A percentile compares a stretch with the other conserved stretches of the same genome.
phyloP scores from a whole-genome alignment of 805 yeast species.

The Wickerhamomyces alni region DNA sequence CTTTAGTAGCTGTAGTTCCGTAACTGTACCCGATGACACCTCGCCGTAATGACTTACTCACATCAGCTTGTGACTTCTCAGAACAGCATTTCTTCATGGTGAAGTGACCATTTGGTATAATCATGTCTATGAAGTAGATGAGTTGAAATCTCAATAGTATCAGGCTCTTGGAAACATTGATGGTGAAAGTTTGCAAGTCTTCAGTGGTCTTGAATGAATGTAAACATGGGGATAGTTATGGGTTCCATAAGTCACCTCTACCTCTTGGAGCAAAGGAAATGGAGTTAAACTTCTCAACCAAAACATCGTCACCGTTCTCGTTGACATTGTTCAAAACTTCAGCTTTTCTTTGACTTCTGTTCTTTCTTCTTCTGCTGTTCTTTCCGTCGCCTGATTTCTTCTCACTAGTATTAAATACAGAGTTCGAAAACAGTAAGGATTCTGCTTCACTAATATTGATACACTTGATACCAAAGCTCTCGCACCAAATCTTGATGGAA shows the following conservation, averaged over 20 bases:
- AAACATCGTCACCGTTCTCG: conserved; percentile 10
- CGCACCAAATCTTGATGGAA: conserved; percentile 46
- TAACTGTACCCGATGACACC: too few relatives aligned
- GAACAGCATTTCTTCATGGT: too few relatives aligned
- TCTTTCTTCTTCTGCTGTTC: conserved; percentile 1
- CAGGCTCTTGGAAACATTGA: too few relatives aligned
- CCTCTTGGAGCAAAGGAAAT: conserved; percentile 59
- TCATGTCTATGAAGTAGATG: too few relatives aligned
- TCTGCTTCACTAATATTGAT: conserved; percentile 48
- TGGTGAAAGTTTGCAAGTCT: too few relatives aligned
- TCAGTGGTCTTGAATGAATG: neutral
- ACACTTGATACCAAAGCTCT: conserved; percentile 47
- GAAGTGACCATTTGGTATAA: too few relatives aligned
- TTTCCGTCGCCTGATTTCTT: neutral
- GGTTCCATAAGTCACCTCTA: neutral
- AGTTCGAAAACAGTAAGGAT: conserved; percentile 9
- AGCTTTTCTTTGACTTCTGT: neutral
- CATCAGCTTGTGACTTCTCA: too few relatives aligned
- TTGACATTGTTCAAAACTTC: too few relatives aligned
- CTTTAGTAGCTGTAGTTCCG: too few relatives aligned
- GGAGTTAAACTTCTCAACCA: conserved; percentile 38
- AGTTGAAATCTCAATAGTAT: too few relatives aligned
- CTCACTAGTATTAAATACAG: conserved; percentile 2
- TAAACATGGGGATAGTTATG: neutral
- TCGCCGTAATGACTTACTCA: too few relatives aligned